Percentiles rank a stretch among this genome's conserved stretches.
Evolutionary conservation across 805 yeast genomes (phyloP).

Genomic region (Metschnikowia lunata): DNA sequence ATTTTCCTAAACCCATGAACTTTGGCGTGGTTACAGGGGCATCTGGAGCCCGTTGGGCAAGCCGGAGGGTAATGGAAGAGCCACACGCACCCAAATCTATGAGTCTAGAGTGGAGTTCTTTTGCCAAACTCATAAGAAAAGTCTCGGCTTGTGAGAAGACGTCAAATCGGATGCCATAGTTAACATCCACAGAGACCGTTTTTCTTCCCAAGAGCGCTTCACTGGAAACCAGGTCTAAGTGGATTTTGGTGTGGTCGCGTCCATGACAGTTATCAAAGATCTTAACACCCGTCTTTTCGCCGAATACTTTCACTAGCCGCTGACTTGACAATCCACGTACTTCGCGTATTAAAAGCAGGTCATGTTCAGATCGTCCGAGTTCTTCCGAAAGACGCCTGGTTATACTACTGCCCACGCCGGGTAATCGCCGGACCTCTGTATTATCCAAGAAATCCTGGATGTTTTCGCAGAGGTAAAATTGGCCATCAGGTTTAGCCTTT

Average conservation of each 20-base stretch:
- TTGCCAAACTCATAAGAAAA: constrained; percentile 55
- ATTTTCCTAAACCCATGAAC: constrained; percentile 77
- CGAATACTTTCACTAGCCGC: constrained; percentile 48
- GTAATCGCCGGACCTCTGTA: constrained; percentile 40
- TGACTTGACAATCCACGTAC: constrained; percentile 31
- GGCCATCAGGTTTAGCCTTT: constrained; percentile 79
- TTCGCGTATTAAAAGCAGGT: constrained; percentile 33
- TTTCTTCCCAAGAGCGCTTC: constrained; percentile 52
- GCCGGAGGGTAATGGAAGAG: constrained; percentile 55
- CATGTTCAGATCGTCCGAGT: constrained; percentile 13
- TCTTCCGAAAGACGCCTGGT: constrained; percentile 41
- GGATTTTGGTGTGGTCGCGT: constrained; percentile 57
- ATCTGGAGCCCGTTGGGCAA: constrained; percentile 57
- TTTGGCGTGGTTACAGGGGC: constrained; percentile 79
- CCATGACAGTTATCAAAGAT: constrained; percentile 62
- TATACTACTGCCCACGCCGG: constrained; percentile 60
- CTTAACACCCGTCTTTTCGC: constrained; percentile 66
- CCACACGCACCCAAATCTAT: constrained; percentile 45
- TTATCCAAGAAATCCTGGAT: constrained; percentile 32
- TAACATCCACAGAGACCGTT: constrained; percentile 81
- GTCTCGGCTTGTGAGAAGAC: constrained; percentile 54
- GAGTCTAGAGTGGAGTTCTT: constrained; percentile 57
- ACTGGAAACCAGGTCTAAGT: constrained; percentile 45
- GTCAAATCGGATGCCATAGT: constrained; percentile 83
- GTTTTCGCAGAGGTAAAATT: constrained; percentile 32